Conservation (phyloP, 1,284 basidiomycete species). For the Amylostereum areolatum region DNA sequence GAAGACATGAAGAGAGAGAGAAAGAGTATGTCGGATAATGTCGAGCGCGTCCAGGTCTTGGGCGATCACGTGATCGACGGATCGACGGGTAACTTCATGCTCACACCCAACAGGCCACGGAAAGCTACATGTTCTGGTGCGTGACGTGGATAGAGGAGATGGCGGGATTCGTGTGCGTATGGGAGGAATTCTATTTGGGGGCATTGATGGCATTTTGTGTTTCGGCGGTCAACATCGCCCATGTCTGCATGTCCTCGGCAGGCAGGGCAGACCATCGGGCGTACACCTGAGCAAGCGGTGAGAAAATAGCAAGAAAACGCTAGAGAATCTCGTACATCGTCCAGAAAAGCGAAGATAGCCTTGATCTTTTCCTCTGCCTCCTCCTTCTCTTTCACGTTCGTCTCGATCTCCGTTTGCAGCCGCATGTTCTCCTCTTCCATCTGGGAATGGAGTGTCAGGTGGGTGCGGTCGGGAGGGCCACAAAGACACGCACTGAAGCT, state of each 20-base stretch:
- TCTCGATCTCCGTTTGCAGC: conserved; percentile 42
- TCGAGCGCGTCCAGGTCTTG: too few relatives aligned
- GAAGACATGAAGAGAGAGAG: too few relatives aligned
- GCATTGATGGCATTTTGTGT: conserved; percentile 8
- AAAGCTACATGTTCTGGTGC: too few relatives aligned
- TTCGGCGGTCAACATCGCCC: conserved; percentile 56
- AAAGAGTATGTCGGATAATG: too few relatives aligned
- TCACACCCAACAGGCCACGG: too few relatives aligned
- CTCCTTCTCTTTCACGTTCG: conserved; percentile 38
- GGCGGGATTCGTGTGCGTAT: too few relatives aligned
- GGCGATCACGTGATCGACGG: too few relatives aligned
- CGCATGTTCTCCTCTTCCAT: conserved; percentile 47
- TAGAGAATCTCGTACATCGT: conserved; percentile 34
- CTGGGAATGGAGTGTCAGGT: conserved; percentile 26
- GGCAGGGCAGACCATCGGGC: conserved; percentile 51
- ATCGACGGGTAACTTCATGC: too few relatives aligned
- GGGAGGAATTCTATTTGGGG: background rate
- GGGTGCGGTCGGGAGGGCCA: background rate
- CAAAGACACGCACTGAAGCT: conserved; percentile 33
- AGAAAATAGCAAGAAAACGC: conserved; percentile 1
- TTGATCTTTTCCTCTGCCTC: conserved; percentile 39
- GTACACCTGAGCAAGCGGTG: conserved; percentile 33
- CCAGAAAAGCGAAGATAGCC: conserved; percentile 47
- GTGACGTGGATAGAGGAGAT: too few relatives aligned
- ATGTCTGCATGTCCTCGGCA: conserved; percentile 54